phyloP scores from a whole-genome alignment of 1,284 basidiomycete genomes.

The Irpex rosettiformis region DNA sequence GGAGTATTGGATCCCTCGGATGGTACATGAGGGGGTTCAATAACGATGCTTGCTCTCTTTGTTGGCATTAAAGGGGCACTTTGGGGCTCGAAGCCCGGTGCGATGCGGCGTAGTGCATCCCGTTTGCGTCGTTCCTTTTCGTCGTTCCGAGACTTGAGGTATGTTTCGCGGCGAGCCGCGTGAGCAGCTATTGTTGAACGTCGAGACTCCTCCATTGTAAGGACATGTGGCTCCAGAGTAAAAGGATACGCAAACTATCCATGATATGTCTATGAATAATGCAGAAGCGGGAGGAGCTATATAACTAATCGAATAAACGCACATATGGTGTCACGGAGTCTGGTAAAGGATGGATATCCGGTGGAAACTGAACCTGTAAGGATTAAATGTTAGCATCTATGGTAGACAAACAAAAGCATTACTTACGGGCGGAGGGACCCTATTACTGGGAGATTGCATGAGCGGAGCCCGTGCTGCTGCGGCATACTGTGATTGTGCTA shows the following conservation, averaged over 20 bases:
- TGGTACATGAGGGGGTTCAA: neutral
- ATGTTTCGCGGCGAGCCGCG: slow-evolving; percentile 61
- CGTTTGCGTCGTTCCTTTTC: slow-evolving; percentile 75
- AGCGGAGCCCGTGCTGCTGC: slow-evolving; percentile 74
- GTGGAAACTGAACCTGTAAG: slow-evolving; percentile 73
- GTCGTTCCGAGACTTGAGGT: slow-evolving; percentile 67
- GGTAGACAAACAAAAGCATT: slow-evolving; percentile 6
- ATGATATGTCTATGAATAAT: too few relatives aligned
- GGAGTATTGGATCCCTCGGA: neutral
- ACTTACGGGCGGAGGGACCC: slow-evolving; percentile 75
- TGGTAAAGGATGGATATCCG: slow-evolving; percentile 89
- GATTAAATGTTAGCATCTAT: neutral
- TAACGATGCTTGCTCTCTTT: slow-evolving; percentile 15
- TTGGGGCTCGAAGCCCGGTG: slow-evolving; percentile 70
- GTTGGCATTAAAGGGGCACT: slow-evolving; percentile 53
- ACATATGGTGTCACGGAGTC: slow-evolving; percentile 88
- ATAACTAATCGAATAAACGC: too few relatives aligned
- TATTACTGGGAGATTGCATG: slow-evolving; percentile 89
- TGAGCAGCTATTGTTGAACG: slow-evolving; percentile 64
- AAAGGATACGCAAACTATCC: slow-evolving; percentile 92
- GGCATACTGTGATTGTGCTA: slow-evolving; percentile 57
- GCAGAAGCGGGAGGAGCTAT: too few relatives aligned
- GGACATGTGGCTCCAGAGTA: slow-evolving; percentile 82
- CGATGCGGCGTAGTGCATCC: slow-evolving; percentile 71
- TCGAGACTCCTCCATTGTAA: slow-evolving; percentile 70